Percentiles rank a stretch among this genome's conserved stretches.
Conservation (phyloP, 1,139 yeast genomes). For the Arxiozyma slooffiae region DNA sequence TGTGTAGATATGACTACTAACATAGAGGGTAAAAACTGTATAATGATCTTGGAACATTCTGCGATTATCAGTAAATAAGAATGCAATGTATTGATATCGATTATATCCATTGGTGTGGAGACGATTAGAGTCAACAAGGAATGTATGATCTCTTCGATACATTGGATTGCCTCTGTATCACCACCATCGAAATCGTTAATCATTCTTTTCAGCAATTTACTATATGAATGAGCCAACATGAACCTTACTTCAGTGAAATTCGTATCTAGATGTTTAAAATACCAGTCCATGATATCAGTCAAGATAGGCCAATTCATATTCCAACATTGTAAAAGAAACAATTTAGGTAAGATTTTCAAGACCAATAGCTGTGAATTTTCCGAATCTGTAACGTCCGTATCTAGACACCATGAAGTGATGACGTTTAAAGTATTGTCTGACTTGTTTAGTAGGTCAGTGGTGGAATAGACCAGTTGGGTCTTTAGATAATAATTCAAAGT, state of each 20-base stretch:
- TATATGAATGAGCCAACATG: conserved; percentile 28
- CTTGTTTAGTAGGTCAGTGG: background rate
- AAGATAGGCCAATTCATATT: conserved; percentile 28
- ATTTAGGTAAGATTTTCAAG: conserved; percentile 24
- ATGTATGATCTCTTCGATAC: conserved; percentile 19
- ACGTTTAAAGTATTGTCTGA: background rate
- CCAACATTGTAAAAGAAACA: conserved; percentile 16
- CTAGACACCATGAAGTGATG: background rate
- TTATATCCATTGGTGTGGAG: conserved; percentile 14
- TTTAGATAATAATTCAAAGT: conserved; percentile 15
- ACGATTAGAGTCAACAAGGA: conserved; percentile 13
- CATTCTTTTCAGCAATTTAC: conserved; percentile 23
- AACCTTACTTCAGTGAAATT: conserved; percentile 30
- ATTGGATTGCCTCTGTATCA: conserved; percentile 12
- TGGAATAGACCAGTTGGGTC: background rate
- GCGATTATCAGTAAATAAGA: conserved; percentile 30
- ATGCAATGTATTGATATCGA: conserved; percentile 29
- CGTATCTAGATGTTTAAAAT: conserved; percentile 31
- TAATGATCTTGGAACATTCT: conserved; percentile 30
- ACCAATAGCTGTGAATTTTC: conserved; percentile 1
- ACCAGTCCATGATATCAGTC: conserved; percentile 41
- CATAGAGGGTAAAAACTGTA: conserved; percentile 12
- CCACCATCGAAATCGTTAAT: conserved; percentile 20
- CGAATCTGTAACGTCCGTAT: background rate
- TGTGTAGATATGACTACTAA: conserved; percentile 6